A percentile compares a stretch with the other conserved stretches of the same genome.
phyloP scores from a whole-genome alignment of 148 eudicot species.

The Pharnaceum exiguum region DNA sequence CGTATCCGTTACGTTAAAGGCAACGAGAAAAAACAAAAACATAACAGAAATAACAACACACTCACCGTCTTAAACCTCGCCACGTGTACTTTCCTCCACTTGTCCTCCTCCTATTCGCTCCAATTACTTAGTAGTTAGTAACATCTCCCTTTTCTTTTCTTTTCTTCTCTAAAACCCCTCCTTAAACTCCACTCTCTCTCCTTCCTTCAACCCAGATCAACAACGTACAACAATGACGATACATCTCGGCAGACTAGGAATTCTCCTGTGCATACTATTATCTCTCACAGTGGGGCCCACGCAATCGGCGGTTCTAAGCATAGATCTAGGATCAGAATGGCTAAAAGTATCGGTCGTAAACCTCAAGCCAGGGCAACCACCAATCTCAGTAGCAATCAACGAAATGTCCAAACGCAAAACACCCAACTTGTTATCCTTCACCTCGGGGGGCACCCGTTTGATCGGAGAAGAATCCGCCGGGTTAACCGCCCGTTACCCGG shows the following conservation, averaged over 20 bases:
- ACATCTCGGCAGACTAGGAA: conserved; percentile 30
- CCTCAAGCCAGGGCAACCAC: conserved; percentile 77
- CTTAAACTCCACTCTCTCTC: background rate
- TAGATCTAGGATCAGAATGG: conserved; percentile 98
- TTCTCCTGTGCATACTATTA: conserved; percentile 28
- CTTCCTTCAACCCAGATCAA: background rate
- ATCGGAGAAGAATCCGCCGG: conserved; percentile 88
- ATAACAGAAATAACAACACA: conserved; percentile 20
- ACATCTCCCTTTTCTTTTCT: conserved; percentile 22
- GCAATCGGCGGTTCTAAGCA: conserved; percentile 67
- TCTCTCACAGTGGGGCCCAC: conserved; percentile 24
- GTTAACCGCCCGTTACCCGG: conserved; percentile 73
- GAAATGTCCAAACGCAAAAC: conserved; percentile 97
- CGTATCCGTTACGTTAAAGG: background rate
- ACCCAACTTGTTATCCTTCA: conserved; percentile 68
- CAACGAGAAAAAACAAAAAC: background rate
- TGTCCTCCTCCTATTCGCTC: conserved; percentile 35
- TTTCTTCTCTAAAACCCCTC: conserved; percentile 16
- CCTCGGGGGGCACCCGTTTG: conserved; percentile 49
- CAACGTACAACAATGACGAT: conserved; percentile 20
- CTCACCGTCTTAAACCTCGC: conserved; percentile 14
- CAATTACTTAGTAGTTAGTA: conserved; percentile 8
- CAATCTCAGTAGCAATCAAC: conserved; percentile 88
- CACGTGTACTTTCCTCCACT: conserved; percentile 37
- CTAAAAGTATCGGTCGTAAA: conserved; percentile 88